These are phyloP conservation scores for Nidularia sp. DNA, from an alignment of 768 basidiomycete genomes.

Conservation along the genomic window DNA sequence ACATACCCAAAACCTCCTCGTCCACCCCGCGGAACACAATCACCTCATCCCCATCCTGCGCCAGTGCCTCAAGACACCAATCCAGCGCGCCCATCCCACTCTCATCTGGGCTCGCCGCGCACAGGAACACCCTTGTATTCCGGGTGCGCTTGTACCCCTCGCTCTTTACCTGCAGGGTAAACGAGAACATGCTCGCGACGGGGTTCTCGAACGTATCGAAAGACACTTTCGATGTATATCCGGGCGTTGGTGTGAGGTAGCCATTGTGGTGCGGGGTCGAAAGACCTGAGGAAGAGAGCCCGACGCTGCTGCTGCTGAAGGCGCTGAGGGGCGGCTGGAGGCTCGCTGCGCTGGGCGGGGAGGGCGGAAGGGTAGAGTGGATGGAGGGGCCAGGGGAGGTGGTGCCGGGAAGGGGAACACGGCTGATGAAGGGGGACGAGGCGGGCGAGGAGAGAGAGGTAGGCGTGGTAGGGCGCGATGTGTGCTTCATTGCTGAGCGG, in stretches of 20 bases:
- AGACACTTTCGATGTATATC: constrained; percentile 69
- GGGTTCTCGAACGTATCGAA: constrained; percentile 88
- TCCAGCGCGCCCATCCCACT: constrained; percentile 85
- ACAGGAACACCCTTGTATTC: constrained; percentile 84
- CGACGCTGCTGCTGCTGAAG: background rate
- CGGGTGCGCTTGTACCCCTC: constrained; percentile 74
- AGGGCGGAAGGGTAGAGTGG: constrained; percentile 3
- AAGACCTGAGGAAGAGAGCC: background rate
- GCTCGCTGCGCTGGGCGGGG: constrained; percentile 5
- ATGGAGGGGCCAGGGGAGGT: constrained; percentile 4
- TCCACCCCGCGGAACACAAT: constrained; percentile 90
- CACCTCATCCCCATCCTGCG: constrained; percentile 88
- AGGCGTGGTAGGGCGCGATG: constrained; percentile 6
- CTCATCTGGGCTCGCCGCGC: constrained; percentile 86
- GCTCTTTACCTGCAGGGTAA: constrained; percentile 79
- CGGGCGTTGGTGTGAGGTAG: constrained; percentile 10
- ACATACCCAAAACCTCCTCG: constrained; percentile 75
- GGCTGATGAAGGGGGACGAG: constrained; percentile 6
- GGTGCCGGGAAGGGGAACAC: constrained; percentile 1
- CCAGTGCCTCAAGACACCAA: constrained; percentile 84
- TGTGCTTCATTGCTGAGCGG: constrained; percentile 9
- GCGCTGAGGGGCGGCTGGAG: background rate
- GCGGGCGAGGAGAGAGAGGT: constrained; percentile 5
- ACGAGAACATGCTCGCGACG: constrained; percentile 81
- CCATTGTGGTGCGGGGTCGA: background rate